Conservation (phyloP, 2,329 filamentous ascomycete genomes). For the Monilinia polystroma region DNA sequence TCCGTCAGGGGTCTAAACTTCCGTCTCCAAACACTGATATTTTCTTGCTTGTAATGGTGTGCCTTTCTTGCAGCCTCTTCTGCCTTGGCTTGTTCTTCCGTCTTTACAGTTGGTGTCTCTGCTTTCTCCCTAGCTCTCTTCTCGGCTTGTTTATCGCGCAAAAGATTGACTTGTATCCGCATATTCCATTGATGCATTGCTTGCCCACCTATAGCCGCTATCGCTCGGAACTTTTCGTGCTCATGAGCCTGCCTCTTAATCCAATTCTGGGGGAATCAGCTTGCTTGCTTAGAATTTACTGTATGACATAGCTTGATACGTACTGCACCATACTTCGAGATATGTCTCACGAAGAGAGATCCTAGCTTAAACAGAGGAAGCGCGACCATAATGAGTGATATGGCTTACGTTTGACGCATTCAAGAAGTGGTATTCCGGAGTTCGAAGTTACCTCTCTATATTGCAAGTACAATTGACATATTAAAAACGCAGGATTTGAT, state of each 20-base stretch:
- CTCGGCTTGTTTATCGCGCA: slow-evolving; percentile 58
- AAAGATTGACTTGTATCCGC: slow-evolving; percentile 58
- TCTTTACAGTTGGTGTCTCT: slow-evolving; percentile 63
- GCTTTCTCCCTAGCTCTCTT: slow-evolving; percentile 60
- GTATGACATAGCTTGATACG: slow-evolving; percentile 35
- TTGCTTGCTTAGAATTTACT: not conserved
- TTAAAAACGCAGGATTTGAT: not conserved
- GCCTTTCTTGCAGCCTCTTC: slow-evolving; percentile 50
- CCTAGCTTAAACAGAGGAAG: slow-evolving; percentile 68
- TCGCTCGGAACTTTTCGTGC: slow-evolving; percentile 58
- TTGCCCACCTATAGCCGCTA: slow-evolving; percentile 63
- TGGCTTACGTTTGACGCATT: not conserved
- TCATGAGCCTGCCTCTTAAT: slow-evolving; percentile 67
- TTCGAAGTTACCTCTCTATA: not conserved
- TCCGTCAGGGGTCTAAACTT: slow-evolving; percentile 64
- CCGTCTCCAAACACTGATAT: slow-evolving; percentile 58
- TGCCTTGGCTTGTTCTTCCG: slow-evolving; percentile 56
- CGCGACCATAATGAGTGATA: slow-evolving; percentile 53
- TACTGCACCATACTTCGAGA: slow-evolving; percentile 70
- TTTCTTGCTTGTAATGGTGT: slow-evolving; percentile 35
- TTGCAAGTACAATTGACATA: not conserved
- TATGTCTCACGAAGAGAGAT: slow-evolving; percentile 61
- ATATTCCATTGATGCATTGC: slow-evolving; percentile 66
- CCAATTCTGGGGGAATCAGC: slow-evolving; percentile 51
- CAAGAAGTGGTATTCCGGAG: not conserved